Base-by-base conservation (phyloP, 1,139 yeast genomes). In the Saccharomyces hybrid region DNA sequence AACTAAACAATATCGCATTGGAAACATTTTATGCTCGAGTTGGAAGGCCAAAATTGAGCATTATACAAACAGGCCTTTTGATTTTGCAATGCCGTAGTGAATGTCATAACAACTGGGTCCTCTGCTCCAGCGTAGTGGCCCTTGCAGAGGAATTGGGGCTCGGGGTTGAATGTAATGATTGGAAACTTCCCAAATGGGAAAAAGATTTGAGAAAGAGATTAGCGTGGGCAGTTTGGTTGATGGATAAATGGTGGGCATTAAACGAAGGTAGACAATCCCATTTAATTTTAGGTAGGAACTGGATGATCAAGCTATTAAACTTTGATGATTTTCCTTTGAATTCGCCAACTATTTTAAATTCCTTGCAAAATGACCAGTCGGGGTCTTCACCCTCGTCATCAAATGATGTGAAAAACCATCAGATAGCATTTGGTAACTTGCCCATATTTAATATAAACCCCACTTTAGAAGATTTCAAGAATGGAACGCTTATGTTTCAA, bases 141-240 rank as follows among this genome's bases (percentile, higher is more conserved):
- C 70, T 89, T 30, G 84, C 96, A 0, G 96, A 89, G 68, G 95
- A 90, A 61, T 73, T 90, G 41, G 97, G 97, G 0, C 73, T 90
- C 11, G 96, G 96, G 0, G 75, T 88, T 16, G 91, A 89, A 66
- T 90, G 97, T 66, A 83, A 85, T 55, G 80, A 79, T 58, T 90
- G 97, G 97, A 83, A 87, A 64, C 71, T 90, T 38, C 97, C 97
- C 0, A 84, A 86, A 63, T 90, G 97, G 97, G 97, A 90, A 67
- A 76, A 95, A 53, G 93, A 95, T 1, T 72, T 90, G 50, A 75
- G 97, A 52, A 81, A 88, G 63, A 75, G 97, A 54, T 72, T 90
- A 52, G 96, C 96, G 0, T 90, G 97, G 97, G 96, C 97, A 0
- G 95, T 88, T 1, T 89, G 82, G 76, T 75, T 86, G 55, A 95